Base-by-base conservation (phyloP, 2,329 filamentous ascomycete species). In the Claviceps fusiformis region DNA sequence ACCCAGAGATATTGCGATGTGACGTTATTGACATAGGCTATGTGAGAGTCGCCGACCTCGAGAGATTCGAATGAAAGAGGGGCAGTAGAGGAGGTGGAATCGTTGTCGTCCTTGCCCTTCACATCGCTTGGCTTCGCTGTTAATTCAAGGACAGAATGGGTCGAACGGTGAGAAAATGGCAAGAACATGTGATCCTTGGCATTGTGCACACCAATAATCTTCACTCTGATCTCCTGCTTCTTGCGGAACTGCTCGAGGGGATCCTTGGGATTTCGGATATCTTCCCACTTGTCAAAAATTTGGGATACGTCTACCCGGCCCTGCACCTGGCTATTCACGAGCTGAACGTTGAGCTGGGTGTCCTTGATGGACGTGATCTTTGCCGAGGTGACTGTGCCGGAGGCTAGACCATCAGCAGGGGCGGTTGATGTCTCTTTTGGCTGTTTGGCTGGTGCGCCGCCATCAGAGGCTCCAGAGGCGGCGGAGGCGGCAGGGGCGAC, bases 281-380 rank as follows among this genome's bases (percentile, higher is more conserved):
- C 85, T 50, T 95, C 86, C 85, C 87, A 96, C 11, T 76, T 77
- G 67, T 96, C 87, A 67, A 95, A 98, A 13, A 91, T 72, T 67
- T 97, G 89, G 1, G 93, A 95, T 6, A 93, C 81, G 65, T 96
- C 92, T 57, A 98, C 84, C 19, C 93, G 88, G n/a, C 92, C 93
- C 66, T 95, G 88, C 9, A 95, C 77, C 17, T 70, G 62, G 41
- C 59, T 68, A 64, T 95, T 89, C 47, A 89, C 86, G 52, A 97
- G 77, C 61, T 87, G 82, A 6, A 98, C 89, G 61, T 97, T 97
- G 55, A 97, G 75, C 67, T 98, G 93, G 0, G 92, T 96, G 51
- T 85, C 85, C 70, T 95, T 95, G 65, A 96, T 75, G 0, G 89
- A 89, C n/a, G 81, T 80, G 48, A 98, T 81, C 62, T 79, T 85